phyloP scores from a whole-genome alignment of 805 yeast genomes.

The Saccharomycopsis sp. region DNA sequence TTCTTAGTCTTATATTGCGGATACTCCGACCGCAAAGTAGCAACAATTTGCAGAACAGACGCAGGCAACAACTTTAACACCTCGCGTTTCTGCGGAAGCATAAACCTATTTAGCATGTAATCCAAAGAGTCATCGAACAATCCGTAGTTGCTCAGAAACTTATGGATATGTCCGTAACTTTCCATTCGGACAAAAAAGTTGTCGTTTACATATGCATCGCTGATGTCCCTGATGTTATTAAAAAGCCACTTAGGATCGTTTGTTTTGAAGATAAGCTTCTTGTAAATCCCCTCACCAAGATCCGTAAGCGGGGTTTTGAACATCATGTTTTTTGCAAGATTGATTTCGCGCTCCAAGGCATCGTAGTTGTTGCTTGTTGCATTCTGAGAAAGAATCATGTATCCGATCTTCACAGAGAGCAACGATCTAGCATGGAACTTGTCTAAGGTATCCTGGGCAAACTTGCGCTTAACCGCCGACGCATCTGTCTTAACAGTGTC shows the following conservation, averaged over 20 bases:
- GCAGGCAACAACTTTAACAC: neutral
- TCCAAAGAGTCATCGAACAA: slow-evolving; percentile 14
- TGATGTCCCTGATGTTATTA: slow-evolving; percentile 30
- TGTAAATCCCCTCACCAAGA: slow-evolving; percentile 64
- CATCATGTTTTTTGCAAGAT: slow-evolving; percentile 72
- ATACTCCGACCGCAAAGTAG: neutral
- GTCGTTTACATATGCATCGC: slow-evolving; percentile 10
- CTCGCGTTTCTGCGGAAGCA: slow-evolving; percentile 6
- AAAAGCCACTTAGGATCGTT: slow-evolving; percentile 47
- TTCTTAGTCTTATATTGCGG: slow-evolving; percentile 12
- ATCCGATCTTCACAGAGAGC: slow-evolving; percentile 64
- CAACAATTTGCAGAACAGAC: neutral
- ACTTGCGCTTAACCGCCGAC: slow-evolving; percentile 37
- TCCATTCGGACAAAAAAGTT: slow-evolving; percentile 6
- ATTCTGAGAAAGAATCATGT: slow-evolving; percentile 60
- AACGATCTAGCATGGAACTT: slow-evolving; percentile 65
- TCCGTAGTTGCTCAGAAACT: slow-evolving; percentile 10
- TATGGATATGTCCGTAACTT: slow-evolving; percentile 11
- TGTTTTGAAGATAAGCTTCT: slow-evolving; percentile 56
- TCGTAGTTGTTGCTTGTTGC: slow-evolving; percentile 48
- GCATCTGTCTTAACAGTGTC: slow-evolving; percentile 30
- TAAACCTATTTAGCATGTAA: slow-evolving; percentile 12
- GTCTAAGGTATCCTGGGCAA: slow-evolving; percentile 54
- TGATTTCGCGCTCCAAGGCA: slow-evolving; percentile 67
- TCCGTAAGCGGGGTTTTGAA: slow-evolving; percentile 44